These are phyloP conservation scores for Spathaspora gorwiae DNA, from an alignment of 805 yeast species.

Conservation along the genomic window DNA sequence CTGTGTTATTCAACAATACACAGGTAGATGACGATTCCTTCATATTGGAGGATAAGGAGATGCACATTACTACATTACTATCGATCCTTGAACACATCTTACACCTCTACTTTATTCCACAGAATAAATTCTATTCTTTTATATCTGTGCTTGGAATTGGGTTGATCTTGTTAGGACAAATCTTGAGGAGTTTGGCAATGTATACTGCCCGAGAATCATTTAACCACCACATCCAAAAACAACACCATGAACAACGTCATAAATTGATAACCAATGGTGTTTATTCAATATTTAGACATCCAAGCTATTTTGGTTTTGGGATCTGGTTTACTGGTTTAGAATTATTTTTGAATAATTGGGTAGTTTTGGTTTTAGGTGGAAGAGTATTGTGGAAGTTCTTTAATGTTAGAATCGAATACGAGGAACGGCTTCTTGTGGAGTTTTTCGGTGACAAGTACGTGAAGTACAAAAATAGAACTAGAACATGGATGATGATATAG, in stretches of 20 bases:
- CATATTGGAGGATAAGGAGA: slow-evolving; percentile 28
- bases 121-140: not conserved
- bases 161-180: slow-evolving; percentile 58
- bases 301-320: slow-evolving; percentile 86
- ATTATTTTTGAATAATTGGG: slow-evolving; percentile 60
- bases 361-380: slow-evolving; percentile 52
- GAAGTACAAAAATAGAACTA: slow-evolving; percentile 45
- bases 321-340: slow-evolving; percentile 93
- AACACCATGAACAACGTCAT: slow-evolving; percentile 49
- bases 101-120: not conserved
- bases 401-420: slow-evolving; percentile 58
- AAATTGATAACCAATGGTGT: slow-evolving; percentile 68
- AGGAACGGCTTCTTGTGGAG: slow-evolving; percentile 57
- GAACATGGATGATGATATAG: slow-evolving; percentile 51
- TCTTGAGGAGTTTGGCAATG: slow-evolving; percentile 73
- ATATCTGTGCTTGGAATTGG: slow-evolving; percentile 40
- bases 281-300: slow-evolving; percentile 70
- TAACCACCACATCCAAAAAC: slow-evolving; percentile 68
- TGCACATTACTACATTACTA: slow-evolving; percentile 18
- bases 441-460: slow-evolving; percentile 72
- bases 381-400: slow-evolving; percentile 68
- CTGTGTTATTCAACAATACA: slow-evolving; percentile 67
- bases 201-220: slow-evolving; percentile 81
- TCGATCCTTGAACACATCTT: slow-evolving; percentile 15
- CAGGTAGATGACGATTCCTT: slow-evolving; percentile 62